Evolutionary conservation across 2,329 filamentous ascomycete genomes (phyloP).

Genomic region (Aspergillus tamarii): DNA sequence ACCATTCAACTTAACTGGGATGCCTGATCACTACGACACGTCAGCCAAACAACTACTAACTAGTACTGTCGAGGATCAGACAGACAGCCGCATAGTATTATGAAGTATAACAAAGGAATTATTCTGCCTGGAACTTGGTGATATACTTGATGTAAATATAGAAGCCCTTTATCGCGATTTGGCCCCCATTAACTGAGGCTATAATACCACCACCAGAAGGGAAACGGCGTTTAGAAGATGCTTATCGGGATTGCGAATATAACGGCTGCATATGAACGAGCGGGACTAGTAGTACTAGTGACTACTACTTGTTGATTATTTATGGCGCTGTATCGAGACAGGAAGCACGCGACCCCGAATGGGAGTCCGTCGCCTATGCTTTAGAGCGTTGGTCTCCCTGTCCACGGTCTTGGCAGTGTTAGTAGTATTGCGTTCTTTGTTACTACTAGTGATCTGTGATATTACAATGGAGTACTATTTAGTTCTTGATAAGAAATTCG

Average conservation of each 20-base stretch:
- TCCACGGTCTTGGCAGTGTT: background rate
- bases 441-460: no score
- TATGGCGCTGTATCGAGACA: background rate
- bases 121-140: background rate
- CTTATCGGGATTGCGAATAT: background rate
- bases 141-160: background rate
- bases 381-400: background rate
- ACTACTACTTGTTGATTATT: no score
- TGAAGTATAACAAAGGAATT: background rate
- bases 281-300: background rate
- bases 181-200: background rate
- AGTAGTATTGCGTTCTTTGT: background rate
- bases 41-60: background rate
- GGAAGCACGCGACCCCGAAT: background rate
- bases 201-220: background rate
- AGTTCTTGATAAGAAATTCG: no score
- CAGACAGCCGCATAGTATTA: background rate
- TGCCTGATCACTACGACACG: background rate
- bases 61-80: background rate
- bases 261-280: background rate
- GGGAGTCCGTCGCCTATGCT: background rate
- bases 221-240: background rate
- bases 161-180: background rate
- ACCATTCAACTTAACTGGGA: no score
- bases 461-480: no score